Base-by-base conservation (phyloP, 2,329 filamentous ascomycete species). In the Zasmidium citrigriseum region DNA sequence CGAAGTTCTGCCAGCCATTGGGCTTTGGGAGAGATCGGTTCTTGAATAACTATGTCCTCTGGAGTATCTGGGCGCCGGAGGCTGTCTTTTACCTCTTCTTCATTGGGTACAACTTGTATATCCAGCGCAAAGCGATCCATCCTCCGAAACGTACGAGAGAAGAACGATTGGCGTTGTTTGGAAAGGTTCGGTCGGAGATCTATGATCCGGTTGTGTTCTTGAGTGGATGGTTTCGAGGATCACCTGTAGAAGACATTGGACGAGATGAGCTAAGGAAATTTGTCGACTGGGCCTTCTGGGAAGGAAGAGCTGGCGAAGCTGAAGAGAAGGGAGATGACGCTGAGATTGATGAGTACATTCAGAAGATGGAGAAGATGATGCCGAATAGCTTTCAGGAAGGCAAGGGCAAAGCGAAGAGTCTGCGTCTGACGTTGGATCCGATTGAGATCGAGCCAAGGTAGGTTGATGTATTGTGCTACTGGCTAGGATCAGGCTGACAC, bases 241-340 rank as follows among this genome's bases (percentile, higher is more conserved):
- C 86, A 1, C 76, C 81, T 10, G 57, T 77, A 1, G 70, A 76
- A 18, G 84, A 87, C 29, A 84, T 91, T 55, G 78, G 81, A 46
- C 77, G 82, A n/a, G 86, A 89, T n/a, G 89, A 90, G 66, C 73
- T 90, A 53, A 81, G 79, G 63, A 85, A 89, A 61, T 90, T 89
- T 64, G 71, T 89, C 21, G 76, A 83, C 9, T 91, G 88, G 88
- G 86, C 84, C 1, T 85, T 90, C 66, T 83, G 67, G 63, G 70
- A 73, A 83, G 89, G 46, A 85, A 89, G 69, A 73, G 89, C 52
- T 79, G 79, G 64, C 82, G 83, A 89, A 65, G 81, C 88, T 59
- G 85, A 87, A 10, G 77, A 74, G 10, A 73, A 79, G 3, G 70
- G 75, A 4, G 75, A 78, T 18, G 76, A 83, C 11, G 79, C 81